Conservation (phyloP, 139 green algal species). For the Coelastrella sp. region DNA sequence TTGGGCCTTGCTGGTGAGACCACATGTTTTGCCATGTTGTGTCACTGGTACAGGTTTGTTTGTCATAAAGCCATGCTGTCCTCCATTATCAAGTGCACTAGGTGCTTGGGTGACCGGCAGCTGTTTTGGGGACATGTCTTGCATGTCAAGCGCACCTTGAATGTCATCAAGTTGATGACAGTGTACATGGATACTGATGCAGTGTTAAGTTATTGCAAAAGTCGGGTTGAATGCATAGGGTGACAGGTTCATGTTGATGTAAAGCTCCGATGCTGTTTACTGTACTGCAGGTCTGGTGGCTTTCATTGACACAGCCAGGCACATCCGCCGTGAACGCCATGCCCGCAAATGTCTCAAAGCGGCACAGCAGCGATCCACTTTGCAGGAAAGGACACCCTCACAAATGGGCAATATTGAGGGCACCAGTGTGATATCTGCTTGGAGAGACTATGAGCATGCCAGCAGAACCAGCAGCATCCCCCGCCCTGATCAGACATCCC, state of each 20-base stretch:
- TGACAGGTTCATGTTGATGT: neutral
- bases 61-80: too few species aligned
- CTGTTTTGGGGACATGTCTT: too few species aligned
- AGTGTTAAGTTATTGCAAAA: too few species aligned
- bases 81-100: too few species aligned
- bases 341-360: neutral
- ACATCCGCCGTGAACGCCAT: neutral
- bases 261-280: neutral
- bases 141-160: too few species aligned
- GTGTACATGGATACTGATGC: too few species aligned
- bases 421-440: neutral
- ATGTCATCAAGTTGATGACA: too few species aligned
- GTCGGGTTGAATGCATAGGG: neutral
- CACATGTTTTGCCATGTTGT: too few species aligned
- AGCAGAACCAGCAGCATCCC: neutral
- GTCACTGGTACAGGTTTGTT: too few species aligned
- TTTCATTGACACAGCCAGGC: conserved; percentile 11
- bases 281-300: conserved; percentile 1
- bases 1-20: conserved; percentile 13
- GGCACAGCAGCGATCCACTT: neutral
- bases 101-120: too few species aligned
- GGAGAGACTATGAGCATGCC: neutral
- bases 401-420: neutral
- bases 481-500: neutral
- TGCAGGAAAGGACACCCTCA: neutral